Base-by-base conservation (phyloP, 2,329 filamentous ascomycete genomes). In the Lecanicillium sp. region DNA sequence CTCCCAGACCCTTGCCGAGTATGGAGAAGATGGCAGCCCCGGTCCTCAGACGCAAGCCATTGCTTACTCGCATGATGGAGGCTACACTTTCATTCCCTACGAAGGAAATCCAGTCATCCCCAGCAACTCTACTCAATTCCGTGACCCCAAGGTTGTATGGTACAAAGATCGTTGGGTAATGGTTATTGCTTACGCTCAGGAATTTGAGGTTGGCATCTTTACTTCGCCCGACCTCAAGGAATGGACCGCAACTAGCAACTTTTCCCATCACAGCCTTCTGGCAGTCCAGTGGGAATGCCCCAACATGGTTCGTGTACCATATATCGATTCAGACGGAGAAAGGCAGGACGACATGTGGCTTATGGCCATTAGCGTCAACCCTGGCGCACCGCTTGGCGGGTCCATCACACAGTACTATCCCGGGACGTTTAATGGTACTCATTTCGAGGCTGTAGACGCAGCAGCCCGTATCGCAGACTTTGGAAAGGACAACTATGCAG, bases 61-160 rank as follows among this genome's bases (percentile, higher is more conserved):
- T 34, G 75, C 79, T 3, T 81, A 78, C 54, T 80, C 75, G 0
- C 54, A 55, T 25, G 78, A 83, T 45, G 72, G 70, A 11, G 78
- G 79, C 7, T 79, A 74, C 49, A 75, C 68, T 0, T 83, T 82
- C 46, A 66, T 64, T 33, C 71, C 73, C 29, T 83, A 81, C 43
- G 59, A 61, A 2, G 53, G 54, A 4, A 83, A 83, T 43, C 79
- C 79, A 2, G 73, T 83, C 13, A 70, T 83, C 31, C 55, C 64
- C 45, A 69, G 70, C 51, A 63, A 63, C 41, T 65, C 70, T 14
- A 63, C 56, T 5, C 68, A 78, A 45, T 83, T 83, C 59, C 72
- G 79, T 17, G 79, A 83, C 45, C 78, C 80, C 2, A 78, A 82
- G 48, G 76, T 83, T 2, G 63, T 78, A 32, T 74, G 75, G 63